Conservation (phyloP, 192 early-diverging fungal genomes). For the Coemansia sp. region DNA sequence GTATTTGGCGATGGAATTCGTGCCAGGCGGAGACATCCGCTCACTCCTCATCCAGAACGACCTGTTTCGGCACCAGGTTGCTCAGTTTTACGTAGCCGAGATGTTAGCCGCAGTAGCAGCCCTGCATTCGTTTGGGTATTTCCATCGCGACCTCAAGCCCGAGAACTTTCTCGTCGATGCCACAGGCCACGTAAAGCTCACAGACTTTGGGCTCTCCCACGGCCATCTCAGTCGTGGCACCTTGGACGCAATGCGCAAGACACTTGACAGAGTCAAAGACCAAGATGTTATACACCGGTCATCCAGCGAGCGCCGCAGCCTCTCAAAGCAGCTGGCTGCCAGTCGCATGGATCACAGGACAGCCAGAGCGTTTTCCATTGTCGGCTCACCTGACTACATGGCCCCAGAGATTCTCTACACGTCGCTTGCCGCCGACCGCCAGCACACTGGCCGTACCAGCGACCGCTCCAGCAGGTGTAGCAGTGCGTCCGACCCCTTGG, state of each 20-base stretch:
- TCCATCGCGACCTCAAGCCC: conserved; percentile 57
- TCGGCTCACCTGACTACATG: conserved; percentile 95
- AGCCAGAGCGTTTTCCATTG: conserved; percentile 70
- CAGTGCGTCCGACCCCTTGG: conserved; percentile 50
- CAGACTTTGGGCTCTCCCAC: conserved; percentile 90
- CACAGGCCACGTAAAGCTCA: conserved; percentile 84
- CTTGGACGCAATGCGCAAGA: conserved; percentile 55
- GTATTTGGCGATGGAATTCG: conserved; percentile 76
- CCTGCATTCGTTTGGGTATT: conserved; percentile 55
- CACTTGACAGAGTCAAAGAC: conserved; percentile 62
- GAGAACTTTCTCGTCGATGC: conserved; percentile 57
- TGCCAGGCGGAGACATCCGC: conserved; percentile 73
- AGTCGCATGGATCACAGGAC: conserved; percentile 57
- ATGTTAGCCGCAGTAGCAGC: conserved; percentile 79
- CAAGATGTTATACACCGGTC: conserved; percentile 51
- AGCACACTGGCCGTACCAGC: conserved; percentile 12
- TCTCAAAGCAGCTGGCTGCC: conserved; percentile 41
- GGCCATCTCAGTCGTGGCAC: conserved; percentile 66
- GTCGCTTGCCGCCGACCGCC: conserved; percentile 41
- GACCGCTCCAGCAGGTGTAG: conserved; percentile 30
- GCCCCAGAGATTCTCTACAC: conserved; percentile 82
- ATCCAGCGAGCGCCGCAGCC: conserved; percentile 53
- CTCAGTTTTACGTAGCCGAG: conserved; percentile 90
- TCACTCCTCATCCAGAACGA: conserved; percentile 77
- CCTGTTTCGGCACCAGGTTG: conserved; percentile 73